phyloP scores from a whole-genome alignment of 1,284 basidiomycete species.

The Moesziomyces sp. region DNA sequence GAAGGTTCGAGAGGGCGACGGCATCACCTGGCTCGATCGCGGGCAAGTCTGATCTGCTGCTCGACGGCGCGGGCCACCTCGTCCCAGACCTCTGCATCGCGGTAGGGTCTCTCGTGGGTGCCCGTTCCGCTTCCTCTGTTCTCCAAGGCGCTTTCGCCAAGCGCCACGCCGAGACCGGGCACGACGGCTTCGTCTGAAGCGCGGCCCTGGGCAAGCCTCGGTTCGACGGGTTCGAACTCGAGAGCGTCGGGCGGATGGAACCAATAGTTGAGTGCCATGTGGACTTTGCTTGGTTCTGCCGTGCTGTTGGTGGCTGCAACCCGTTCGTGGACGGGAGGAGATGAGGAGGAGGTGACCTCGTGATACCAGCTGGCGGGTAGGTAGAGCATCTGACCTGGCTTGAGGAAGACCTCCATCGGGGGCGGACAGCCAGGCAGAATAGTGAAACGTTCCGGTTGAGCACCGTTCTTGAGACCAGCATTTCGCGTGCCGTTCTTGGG shows the following conservation, averaged over 20 bases:
- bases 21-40: conserved; percentile 10
- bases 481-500: conserved; percentile 3
- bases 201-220: conserved; percentile 8
- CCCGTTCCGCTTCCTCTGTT: conserved; percentile 26
- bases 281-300: conserved; percentile 35
- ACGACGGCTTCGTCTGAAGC: conserved; percentile 19
- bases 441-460: conserved; percentile 11
- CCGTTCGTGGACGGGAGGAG: conserved; percentile 18
- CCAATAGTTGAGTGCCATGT: conserved; percentile 67
- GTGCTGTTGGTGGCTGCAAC: background rate
- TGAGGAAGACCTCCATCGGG: conserved; percentile 60
- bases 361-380: conserved; percentile 66
- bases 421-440: conserved; percentile 48
- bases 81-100: conserved; percentile 63
- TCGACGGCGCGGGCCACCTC: conserved; percentile 38
- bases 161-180: conserved; percentile 20
- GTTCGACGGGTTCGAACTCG: conserved; percentile 32
- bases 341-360: conserved; percentile 61
- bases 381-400: conserved; percentile 66
- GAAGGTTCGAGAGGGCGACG: too few relatives aligned
- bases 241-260: conserved; percentile 65
- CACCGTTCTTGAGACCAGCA: conserved; percentile 8
- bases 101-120: conserved; percentile 47
- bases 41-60: conserved; percentile 27
- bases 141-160: conserved; percentile 30